phyloP scores from a whole-genome alignment of 495 filamentous ascomycete species.

The Penicillium bialowiezense region DNA sequence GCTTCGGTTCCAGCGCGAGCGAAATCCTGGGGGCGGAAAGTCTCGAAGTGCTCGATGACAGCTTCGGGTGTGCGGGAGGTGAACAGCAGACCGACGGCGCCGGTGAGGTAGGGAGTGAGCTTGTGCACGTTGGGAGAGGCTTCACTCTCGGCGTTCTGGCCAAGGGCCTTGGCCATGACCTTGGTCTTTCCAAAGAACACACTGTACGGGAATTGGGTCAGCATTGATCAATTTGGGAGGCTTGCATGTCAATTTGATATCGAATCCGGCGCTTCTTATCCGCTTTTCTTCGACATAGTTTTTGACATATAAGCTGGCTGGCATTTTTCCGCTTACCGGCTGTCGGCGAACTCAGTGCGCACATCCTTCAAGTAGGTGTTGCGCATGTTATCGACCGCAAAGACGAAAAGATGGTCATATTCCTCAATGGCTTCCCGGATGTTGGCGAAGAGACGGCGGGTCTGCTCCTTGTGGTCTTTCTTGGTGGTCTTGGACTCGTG shows the following conservation, averaged over 20 bases:
- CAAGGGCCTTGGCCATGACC: conserved; percentile 92
- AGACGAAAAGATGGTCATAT: conserved; percentile 90
- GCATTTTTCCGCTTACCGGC: conserved; percentile 55
- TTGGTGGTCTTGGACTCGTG: conserved; percentile 87
- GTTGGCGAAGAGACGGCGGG: conserved; percentile 80
- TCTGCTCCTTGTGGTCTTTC: conserved; percentile 85
- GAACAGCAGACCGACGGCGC: conserved; percentile 88
- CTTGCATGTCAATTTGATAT: conserved; percentile 6
- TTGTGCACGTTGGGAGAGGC: conserved; percentile 68
- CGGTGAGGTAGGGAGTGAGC: conserved; percentile 68
- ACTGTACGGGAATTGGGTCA: conserved; percentile 37
- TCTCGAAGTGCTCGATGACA: conserved; percentile 65
- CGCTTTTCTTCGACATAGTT: background rate
- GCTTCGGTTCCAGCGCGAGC: conserved; percentile 81
- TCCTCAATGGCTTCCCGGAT: conserved; percentile 81
- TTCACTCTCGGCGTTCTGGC: conserved; percentile 68
- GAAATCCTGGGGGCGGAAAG: conserved; percentile 70
- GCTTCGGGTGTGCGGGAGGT: conserved; percentile 65
- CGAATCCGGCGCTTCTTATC: background rate
- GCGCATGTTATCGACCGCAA: conserved; percentile 95
- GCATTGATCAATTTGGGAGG: background rate
- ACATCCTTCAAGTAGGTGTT: conserved; percentile 96
- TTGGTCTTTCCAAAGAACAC: conserved; percentile 99
- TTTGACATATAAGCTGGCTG: background rate
- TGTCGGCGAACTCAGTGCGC: conserved; percentile 75